Conservation (phyloP, 1,284 basidiomycete genomes). For the Cryptococcus floricola region DNA sequence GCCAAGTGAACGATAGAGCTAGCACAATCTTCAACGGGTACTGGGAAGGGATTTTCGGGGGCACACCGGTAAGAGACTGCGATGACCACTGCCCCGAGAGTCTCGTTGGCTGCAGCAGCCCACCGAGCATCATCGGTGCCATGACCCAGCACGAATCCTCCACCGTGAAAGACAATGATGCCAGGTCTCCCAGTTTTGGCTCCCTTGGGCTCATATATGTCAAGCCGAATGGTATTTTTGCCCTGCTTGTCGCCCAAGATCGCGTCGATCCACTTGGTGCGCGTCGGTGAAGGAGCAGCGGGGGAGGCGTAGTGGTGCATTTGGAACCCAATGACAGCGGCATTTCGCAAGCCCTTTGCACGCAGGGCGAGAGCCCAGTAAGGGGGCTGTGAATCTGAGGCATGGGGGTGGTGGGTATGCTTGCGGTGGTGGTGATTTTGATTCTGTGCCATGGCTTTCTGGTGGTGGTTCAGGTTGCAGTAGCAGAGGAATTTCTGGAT, state of each 20-base stretch:
- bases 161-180: constrained; percentile 29
- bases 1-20: constrained; percentile 30
- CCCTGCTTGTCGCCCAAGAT: constrained; percentile 2
- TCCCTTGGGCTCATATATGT: constrained; percentile 14
- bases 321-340: background rate
- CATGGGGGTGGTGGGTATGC: background rate
- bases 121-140: constrained; percentile 26
- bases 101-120: constrained; percentile 11
- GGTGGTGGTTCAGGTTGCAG: background rate
- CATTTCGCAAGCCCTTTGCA: constrained; percentile 9
- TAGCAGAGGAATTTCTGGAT: background rate
- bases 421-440: background rate
- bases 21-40: constrained; percentile 47
- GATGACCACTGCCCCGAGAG: constrained; percentile 33
- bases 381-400: background rate
- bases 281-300: constrained; percentile 2
- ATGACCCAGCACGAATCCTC: constrained; percentile 26
- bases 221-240: constrained; percentile 9
- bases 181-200: constrained; percentile 5
- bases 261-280: constrained; percentile 13
- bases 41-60: constrained; percentile 51
- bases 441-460: background rate
- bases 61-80: constrained; percentile 48
- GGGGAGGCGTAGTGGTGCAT: constrained; percentile 11
- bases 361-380: constrained; percentile 9